These are phyloP conservation scores for Nepenthes alata DNA, from an alignment of 179 eudicot genomes.

Conservation along the genomic window DNA sequence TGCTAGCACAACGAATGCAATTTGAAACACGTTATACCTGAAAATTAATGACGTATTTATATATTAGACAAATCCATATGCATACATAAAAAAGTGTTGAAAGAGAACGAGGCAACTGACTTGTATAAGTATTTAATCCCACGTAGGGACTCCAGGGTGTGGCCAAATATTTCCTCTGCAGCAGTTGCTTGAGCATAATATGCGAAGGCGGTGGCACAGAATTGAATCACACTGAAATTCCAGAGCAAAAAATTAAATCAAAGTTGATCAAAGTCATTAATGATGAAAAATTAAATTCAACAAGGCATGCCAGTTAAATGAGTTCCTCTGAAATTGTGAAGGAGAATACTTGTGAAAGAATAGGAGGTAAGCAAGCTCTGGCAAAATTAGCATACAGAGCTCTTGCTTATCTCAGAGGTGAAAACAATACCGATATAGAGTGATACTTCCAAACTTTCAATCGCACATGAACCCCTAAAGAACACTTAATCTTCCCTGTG, in stretches of 20 bases:
- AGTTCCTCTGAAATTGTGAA: not conserved
- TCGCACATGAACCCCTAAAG: too few species aligned
- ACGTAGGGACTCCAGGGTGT: conserved; percentile 90
- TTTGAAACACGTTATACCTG: conserved; percentile 96
- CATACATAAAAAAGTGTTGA: not conserved
- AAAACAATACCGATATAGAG: too few species aligned
- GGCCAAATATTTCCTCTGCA: conserved; percentile 94
- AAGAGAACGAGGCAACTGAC: conserved; percentile 27
- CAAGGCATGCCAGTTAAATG: not conserved
- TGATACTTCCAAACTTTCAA: too few species aligned
- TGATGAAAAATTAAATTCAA: not conserved
- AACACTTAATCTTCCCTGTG: too few species aligned
- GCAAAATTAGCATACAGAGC: too few species aligned
- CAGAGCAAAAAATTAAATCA: conserved; percentile 2
- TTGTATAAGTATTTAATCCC: conserved; percentile 96
- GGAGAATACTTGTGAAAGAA: too few species aligned
- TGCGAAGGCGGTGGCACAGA: conserved; percentile 93
- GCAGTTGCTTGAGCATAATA: conserved; percentile 99
- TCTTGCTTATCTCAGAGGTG: too few species aligned
- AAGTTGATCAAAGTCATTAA: not conserved
- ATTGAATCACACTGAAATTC: conserved; percentile 80
- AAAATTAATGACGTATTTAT: conserved; percentile 5
- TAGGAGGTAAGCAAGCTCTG: too few species aligned
- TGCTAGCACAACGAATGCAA: conserved; percentile 66
- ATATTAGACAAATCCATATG: not conserved